Evolutionary conservation across 805 yeast species (phyloP), one percentile per base, ranked within the genome.

Genomic region (Sporopachydermia lactativora): DNA sequence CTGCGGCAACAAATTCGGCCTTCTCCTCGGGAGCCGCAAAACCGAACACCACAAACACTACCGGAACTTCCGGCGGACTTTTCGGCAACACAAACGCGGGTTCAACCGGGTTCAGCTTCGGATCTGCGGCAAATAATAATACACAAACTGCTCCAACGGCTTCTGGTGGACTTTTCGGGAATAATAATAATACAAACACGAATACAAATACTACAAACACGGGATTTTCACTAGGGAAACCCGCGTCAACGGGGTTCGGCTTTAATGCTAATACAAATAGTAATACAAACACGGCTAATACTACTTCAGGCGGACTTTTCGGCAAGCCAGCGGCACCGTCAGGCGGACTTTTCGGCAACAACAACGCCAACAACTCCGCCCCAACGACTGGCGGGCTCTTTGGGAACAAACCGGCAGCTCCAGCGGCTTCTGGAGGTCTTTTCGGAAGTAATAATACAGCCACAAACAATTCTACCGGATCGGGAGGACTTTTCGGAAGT

Each of bases 171-270:
- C 54, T 54, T 40, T 59, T 59, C n/a, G 49, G 49, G 37, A 47
- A 43, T 39, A 42, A 46, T 36, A 41, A 39, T 53, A 46, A 43
- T 41, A 47, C 44, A 14, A 13, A 39, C 8, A 35, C 13, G 13
- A 8, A 24, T 13, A 38, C 43, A 15, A 34, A 41, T 37, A 36
- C 36, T 4, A 38, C 50, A 8, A 39, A 42, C n/a, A 40, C 47
- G 17, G 46, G 54, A 54, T 57, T 42, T 56, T 52, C 15, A 44
- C 39, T 19, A 44, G 40, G 35, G 43, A 39, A 43, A 49, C 17
- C 42, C 46, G 18, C 45, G 50, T 59, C 59, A 3, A 62, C 65
- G 3, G 49, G 59, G 40, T 67, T 64, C 50, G 70, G 70, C 3
- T 19, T 37, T 28, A 44, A 44, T 37, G 54, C 46, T 19, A 39